phyloP scores from a whole-genome alignment of 2,329 filamentous ascomycete species.

The Allantophomopsis cytisporea region DNA sequence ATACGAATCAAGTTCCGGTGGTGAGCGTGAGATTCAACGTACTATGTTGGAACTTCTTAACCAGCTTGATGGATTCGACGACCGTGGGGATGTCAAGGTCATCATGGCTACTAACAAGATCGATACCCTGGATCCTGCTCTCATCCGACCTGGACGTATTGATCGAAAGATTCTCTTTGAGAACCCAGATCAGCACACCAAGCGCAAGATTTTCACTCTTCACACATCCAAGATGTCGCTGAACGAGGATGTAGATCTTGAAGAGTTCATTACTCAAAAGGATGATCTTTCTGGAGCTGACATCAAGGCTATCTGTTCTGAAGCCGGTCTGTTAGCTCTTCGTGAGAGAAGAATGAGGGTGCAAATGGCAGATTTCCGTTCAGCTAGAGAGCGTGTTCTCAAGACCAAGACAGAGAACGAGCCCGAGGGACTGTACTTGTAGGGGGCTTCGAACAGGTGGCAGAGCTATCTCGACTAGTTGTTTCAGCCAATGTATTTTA shows the following conservation, averaged over 20 bases:
- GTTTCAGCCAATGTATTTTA: not conserved
- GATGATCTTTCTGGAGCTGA: conserved; percentile 94
- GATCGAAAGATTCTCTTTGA: conserved; percentile 86
- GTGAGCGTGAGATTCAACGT: conserved; percentile 92
- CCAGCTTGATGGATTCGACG: conserved; percentile 96
- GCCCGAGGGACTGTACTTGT: conserved; percentile 97
- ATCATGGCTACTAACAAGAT: conserved; percentile 99
- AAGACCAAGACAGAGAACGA: conserved; percentile 99
- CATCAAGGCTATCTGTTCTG: conserved; percentile 98
- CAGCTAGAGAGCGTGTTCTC: conserved; percentile 84
- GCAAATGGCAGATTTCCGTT: conserved; percentile 95
- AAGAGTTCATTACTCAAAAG: conserved; percentile 98
- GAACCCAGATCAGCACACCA: conserved; percentile 68
- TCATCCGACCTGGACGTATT: conserved; percentile 95
- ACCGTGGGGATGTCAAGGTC: conserved; percentile 97
- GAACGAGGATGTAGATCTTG: conserved; percentile 90
- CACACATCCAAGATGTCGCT: conserved; percentile 99
- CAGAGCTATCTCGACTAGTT: not conserved
- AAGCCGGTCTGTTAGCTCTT: conserved; percentile 87
- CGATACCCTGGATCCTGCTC: conserved; percentile 85
- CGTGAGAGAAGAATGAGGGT: conserved; percentile 94
- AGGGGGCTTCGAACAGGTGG: conserved; percentile 21
- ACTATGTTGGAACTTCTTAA: conserved; percentile 98
- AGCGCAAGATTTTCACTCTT: conserved; percentile 94
- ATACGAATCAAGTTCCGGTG: conserved; percentile 93